These are phyloP conservation scores for Eragrostis nindensis DNA, from an alignment of 176 grass and related monocot genomes.

Conservation along the genomic window DNA sequence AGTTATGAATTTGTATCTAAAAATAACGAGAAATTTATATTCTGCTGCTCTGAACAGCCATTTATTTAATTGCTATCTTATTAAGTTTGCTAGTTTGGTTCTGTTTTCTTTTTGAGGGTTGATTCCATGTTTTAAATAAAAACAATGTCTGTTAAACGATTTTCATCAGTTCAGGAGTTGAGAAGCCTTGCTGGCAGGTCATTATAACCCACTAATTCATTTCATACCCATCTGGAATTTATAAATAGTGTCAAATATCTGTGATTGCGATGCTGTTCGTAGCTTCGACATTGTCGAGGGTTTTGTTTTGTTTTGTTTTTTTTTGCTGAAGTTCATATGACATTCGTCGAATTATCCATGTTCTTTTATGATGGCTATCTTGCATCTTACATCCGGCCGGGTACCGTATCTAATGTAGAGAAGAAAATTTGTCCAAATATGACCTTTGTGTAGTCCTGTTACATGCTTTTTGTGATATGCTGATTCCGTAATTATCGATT, in stretches of 20 bases:
- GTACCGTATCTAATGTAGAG: slow-evolving; percentile 7
- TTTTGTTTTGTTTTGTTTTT: slow-evolving; percentile 18
- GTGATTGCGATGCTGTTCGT: background rate
- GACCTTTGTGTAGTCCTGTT: slow-evolving; percentile 7
- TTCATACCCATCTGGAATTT: background rate
- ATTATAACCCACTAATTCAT: slow-evolving; percentile 9
- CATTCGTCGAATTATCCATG: background rate
- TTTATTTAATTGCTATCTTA: background rate
- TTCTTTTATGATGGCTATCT: background rate
- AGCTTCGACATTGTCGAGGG: background rate
- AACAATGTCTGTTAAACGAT: background rate
- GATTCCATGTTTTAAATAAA: slow-evolving; percentile 5
- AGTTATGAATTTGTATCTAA: background rate
- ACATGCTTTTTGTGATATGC: background rate
- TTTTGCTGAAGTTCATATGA: background rate
- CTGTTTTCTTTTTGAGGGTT: background rate
- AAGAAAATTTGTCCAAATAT: slow-evolving; percentile 1
- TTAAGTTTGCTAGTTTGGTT: background rate
- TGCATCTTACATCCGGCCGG: background rate
- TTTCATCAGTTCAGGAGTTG: slow-evolving; percentile 12
- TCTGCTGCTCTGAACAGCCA: background rate
- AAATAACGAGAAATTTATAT: background rate
- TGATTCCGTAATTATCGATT: slow-evolving; percentile 22
- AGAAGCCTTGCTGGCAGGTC: background rate
- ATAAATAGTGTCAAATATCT: background rate